These are phyloP conservation scores for Talaromyces trachyspermus DNA, from an alignment of 495 filamentous ascomycete species.

Conservation along the genomic window DNA sequence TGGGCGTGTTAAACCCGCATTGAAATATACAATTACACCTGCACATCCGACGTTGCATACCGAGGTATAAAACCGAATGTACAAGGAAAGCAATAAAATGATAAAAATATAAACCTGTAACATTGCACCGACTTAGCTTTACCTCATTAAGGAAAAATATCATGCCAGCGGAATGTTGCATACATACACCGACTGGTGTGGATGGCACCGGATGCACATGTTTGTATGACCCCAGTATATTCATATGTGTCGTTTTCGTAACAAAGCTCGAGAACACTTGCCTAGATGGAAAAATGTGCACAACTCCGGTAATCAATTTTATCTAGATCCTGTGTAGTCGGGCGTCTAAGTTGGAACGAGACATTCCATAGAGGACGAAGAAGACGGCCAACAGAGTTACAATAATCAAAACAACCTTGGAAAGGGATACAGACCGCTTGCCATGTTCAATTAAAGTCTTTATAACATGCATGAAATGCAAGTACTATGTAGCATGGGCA, in stretches of 20 bases:
- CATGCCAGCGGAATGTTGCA: not conserved
- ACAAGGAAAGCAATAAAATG: not conserved
- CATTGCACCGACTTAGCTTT: too few relatives aligned
- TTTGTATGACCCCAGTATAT: not conserved
- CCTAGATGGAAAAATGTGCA: not conserved
- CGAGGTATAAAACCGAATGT: not conserved
- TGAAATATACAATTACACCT: not conserved
- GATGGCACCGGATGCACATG: not conserved
- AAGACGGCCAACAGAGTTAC: too few relatives aligned
- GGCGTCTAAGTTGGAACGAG: too few relatives aligned
- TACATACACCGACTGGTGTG: not conserved
- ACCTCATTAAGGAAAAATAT: not conserved
- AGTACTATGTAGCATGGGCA: too few relatives aligned
- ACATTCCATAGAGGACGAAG: too few relatives aligned
- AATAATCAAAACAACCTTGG: too few relatives aligned
- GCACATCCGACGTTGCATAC: not conserved
- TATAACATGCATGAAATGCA: too few relatives aligned
- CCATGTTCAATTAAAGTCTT: too few relatives aligned
- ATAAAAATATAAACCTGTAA: not conserved
- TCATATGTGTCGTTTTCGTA: constrained; percentile 2
- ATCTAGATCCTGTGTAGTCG: too few relatives aligned
- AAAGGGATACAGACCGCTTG: too few relatives aligned
- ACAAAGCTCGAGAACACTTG: not conserved
- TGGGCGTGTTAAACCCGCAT: too few relatives aligned
- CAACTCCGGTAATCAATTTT: not conserved